Evolutionary conservation across 495 filamentous ascomycete genomes (phyloP).

Genomic region (Terfezia boudieri): DNA sequence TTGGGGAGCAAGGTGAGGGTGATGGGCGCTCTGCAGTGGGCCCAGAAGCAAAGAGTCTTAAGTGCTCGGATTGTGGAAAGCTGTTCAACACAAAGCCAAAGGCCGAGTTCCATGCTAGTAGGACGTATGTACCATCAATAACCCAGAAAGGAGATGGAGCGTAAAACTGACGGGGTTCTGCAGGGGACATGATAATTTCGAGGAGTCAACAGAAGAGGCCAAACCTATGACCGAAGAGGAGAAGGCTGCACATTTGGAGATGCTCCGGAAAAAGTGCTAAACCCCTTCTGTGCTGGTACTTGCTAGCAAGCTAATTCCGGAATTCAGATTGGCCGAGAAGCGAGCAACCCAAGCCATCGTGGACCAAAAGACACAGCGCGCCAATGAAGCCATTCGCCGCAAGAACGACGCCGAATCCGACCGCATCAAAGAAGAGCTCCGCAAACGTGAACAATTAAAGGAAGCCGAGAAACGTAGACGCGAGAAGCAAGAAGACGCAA

Average conservation of each 20-base stretch:
- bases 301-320: neutral
- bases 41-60: conserved; percentile 31
- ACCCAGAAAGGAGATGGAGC: neutral
- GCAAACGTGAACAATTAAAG: conserved; percentile 73
- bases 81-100: conserved; percentile 58
- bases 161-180: neutral
- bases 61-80: conserved; percentile 86
- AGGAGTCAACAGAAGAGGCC: conserved; percentile 78
- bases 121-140: conserved; percentile 32
- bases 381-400: conserved; percentile 59
- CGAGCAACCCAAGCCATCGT: conserved; percentile 40
- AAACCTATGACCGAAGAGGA: conserved; percentile 80
- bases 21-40: conserved; percentile 22
- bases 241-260: conserved; percentile 54
- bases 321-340: conserved; percentile 39
- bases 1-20: conserved; percentile 29
- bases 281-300: neutral
- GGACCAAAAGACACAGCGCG: conserved; percentile 68
- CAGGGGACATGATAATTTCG: conserved; percentile 71
- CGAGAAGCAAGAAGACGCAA: conserved; percentile 73
- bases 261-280: conserved; percentile 37
- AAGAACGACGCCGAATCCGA: conserved; percentile 65
- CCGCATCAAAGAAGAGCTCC: conserved; percentile 59
- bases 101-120: conserved; percentile 76
- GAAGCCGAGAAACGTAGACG: conserved; percentile 60